phyloP scores from a whole-genome alignment of 1,139 yeast species.

The Ogataea hybrid region DNA sequence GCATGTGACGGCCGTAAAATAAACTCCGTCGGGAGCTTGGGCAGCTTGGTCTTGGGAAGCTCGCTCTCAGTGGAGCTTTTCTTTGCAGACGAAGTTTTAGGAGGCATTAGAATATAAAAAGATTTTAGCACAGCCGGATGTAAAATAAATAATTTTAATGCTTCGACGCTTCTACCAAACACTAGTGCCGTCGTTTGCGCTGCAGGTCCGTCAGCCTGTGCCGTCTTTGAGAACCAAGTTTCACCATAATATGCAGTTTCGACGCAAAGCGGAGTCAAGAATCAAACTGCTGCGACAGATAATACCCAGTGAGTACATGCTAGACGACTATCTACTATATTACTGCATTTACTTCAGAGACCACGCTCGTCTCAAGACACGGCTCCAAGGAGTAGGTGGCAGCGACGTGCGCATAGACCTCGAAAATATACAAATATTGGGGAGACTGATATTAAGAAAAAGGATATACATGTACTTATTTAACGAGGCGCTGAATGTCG shows the following conservation, averaged over 20 bases:
- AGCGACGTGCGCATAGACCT: conserved; percentile 8
- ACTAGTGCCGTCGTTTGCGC: conserved; percentile 7
- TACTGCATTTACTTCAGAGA: conserved; percentile 18
- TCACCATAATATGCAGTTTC: conserved; percentile 14
- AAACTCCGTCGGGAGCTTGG: conserved; percentile 44
- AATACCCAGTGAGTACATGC: conserved; percentile 22
- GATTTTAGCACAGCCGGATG: conserved; percentile 6
- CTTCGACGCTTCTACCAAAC: conserved; percentile 12
- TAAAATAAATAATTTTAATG: background rate
- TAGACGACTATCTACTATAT: conserved; percentile 21
- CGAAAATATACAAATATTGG: conserved; percentile 8
- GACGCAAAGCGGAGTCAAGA: conserved; percentile 24
- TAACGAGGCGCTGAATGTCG: conserved; percentile 1
- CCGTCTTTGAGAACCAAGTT: conserved; percentile 14
- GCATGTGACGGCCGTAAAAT: conserved; percentile 57
- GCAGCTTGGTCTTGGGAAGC: conserved; percentile 31
- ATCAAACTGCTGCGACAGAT: conserved; percentile 18
- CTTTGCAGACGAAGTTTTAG: conserved; percentile 25
- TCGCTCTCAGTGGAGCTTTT: conserved; percentile 24
- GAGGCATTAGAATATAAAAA: conserved; percentile 20
- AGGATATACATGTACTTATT: conserved; percentile 7
- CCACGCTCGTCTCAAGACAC: conserved; percentile 7
- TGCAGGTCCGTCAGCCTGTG: conserved; percentile 1
- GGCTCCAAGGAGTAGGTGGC: conserved; percentile 6
- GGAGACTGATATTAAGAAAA: conserved; percentile 6